Percentiles rank a stretch among this genome's conserved stretches.
These are phyloP conservation scores for Stemphylium lycopersici DNA, from an alignment of 2,329 filamentous ascomycete genomes.

Conservation along the genomic window DNA sequence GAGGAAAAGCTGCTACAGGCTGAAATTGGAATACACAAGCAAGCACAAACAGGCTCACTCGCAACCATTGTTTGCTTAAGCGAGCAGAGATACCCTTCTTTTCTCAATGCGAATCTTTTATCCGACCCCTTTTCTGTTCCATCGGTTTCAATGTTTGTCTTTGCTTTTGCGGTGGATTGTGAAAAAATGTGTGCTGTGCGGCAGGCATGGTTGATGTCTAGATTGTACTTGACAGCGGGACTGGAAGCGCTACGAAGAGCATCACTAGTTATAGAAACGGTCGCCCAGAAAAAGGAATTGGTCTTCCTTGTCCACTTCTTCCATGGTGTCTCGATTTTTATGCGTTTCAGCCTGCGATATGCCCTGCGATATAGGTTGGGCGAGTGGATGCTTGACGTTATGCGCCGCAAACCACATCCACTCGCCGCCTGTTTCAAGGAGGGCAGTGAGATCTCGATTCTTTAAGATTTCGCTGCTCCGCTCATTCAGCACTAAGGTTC, in stretches of 20 bases:
- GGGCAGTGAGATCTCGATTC: constrained; percentile 22
- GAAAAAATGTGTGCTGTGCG: constrained; percentile 20
- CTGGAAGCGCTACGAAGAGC: constrained; percentile 41
- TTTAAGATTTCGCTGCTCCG: constrained; percentile 20
- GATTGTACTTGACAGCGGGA: constrained; percentile 40
- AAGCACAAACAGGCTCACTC: constrained; percentile 43
- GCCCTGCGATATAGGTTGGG: constrained; percentile 17
- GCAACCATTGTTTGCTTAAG: constrained; percentile 42
- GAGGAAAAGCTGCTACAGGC: constrained; percentile 37
- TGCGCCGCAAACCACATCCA: constrained; percentile 25
- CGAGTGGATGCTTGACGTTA: constrained; percentile 32
- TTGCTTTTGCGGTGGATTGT: constrained; percentile 26
- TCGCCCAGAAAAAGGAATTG: constrained; percentile 33
- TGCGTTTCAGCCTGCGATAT: constrained; percentile 37
- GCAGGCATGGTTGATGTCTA: constrained; percentile 24
- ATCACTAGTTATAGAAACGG: constrained; percentile 45
- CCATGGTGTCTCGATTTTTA: constrained; percentile 12
- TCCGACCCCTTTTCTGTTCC: constrained; percentile 1
- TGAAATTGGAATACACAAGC: constrained; percentile 44
- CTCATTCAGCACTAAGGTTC: constrained; percentile 8
- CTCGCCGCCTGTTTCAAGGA: constrained; percentile 35
- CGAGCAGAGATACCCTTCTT: constrained; percentile 49
- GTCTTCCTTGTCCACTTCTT: constrained; percentile 26
- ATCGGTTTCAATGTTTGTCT: constrained; percentile 8
- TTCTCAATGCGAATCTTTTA: constrained; percentile 24